These are phyloP conservation scores for Spergularia bocconei DNA, from an alignment of 148 eudicot genomes.

Conservation along the genomic window DNA sequence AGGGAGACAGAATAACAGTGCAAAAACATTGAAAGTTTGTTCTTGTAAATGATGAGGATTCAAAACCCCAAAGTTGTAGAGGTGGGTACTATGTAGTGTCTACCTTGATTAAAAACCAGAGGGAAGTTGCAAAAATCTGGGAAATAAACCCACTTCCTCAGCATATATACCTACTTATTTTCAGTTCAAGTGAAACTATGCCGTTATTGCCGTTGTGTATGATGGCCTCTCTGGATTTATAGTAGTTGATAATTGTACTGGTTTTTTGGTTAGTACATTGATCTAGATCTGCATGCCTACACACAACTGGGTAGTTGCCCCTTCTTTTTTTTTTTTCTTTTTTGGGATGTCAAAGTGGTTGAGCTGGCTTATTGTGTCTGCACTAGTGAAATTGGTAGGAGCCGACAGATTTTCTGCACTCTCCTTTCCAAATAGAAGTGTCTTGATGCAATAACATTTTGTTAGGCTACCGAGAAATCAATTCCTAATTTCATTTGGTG, in stretches of 20 bases:
- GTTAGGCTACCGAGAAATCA: not conserved
- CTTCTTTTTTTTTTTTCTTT: not conserved
- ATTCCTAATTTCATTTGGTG: not conserved
- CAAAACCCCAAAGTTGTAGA: too few relatives aligned
- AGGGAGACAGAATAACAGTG: too few relatives aligned
- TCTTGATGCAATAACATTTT: not conserved
- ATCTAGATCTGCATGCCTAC: too few relatives aligned
- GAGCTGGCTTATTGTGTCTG: conserved; percentile 6
- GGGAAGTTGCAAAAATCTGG: not conserved
- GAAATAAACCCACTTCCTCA: not conserved
- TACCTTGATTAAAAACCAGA: too few relatives aligned
- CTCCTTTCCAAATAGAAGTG: not conserved
- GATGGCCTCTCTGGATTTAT: not conserved
- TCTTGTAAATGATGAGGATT: too few relatives aligned
- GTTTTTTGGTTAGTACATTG: not conserved
- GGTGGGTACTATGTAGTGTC: too few relatives aligned
- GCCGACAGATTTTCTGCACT: not conserved
- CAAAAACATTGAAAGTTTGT: too few relatives aligned
- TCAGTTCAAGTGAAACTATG: not conserved
- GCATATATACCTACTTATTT: not conserved
- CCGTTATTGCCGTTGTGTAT: not conserved
- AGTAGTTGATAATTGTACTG: not conserved
- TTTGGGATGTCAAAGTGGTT: not conserved
- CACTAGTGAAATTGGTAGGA: not conserved
- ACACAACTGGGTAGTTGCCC: too few relatives aligned